phyloP scores from a whole-genome alignment of 768 basidiomycete species.

The Pleurotus platypus region DNA sequence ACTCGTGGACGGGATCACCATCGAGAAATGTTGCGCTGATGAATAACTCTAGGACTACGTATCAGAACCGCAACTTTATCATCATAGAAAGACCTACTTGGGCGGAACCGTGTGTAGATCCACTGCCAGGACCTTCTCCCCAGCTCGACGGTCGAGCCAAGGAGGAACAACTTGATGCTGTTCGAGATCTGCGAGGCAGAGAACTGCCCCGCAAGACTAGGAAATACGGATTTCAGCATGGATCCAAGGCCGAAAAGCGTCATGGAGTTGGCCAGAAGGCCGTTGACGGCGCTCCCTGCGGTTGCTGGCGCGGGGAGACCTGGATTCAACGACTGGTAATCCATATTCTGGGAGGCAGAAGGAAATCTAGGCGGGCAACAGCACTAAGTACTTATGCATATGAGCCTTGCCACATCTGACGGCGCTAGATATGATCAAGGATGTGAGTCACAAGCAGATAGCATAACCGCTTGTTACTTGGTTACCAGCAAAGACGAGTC shows the following conservation, averaged over 20 bases:
- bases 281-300: neutral
- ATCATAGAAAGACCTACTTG: conserved; percentile 23
- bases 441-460: no score
- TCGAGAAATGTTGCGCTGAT: conserved; percentile 41
- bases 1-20: conserved; percentile 46
- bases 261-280: neutral
- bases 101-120: conserved; percentile 29
- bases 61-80: neutral
- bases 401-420: no score
- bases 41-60: conserved; percentile 29
- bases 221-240: neutral
- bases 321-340: no score
- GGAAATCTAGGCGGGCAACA: no score
- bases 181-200: conserved; percentile 2
- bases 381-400: no score
- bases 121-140: conserved; percentile 16
- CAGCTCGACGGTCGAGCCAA: conserved; percentile 7
- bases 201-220: neutral
- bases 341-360: no score
- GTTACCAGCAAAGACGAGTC: no score
- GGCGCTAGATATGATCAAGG: no score
- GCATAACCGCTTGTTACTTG: no score
- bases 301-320: no score
- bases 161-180: conserved; percentile 7
- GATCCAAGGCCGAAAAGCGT: neutral